phyloP scores from a whole-genome alignment of 225 moss, liverwort and hornwort genomes.

The Marchantia polymorpha region DNA sequence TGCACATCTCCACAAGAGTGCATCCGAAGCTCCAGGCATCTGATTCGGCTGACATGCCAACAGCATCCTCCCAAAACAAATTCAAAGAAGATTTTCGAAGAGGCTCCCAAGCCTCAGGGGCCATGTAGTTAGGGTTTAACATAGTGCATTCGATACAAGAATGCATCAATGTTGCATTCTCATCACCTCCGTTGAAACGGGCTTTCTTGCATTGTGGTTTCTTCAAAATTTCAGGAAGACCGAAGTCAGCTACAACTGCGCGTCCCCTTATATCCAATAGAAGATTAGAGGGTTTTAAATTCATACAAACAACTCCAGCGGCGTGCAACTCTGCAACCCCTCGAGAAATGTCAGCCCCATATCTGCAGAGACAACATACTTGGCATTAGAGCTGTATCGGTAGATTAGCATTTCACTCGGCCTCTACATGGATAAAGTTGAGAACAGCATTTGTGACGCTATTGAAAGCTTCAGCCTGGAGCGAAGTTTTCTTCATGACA shows the following conservation, averaged over 20 bases:
- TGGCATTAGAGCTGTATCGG: not conserved
- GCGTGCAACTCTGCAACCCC: conserved; percentile 55
- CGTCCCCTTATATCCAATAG: conserved; percentile 44
- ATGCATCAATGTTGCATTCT: conserved; percentile 31
- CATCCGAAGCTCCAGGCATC: conserved; percentile 60
- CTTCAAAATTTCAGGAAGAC: conserved; percentile 50
- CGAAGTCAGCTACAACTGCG: conserved; percentile 51
- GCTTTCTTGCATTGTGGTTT: conserved; percentile 51
- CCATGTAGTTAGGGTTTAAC: conserved; percentile 50
- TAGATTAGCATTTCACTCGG: not conserved
- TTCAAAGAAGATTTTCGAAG: conserved; percentile 49
- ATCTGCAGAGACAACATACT: conserved; percentile 28
- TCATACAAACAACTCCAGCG: conserved; percentile 56
- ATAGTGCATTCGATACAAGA: conserved; percentile 53
- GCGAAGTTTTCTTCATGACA: too few relatives aligned
- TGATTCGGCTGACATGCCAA: conserved; percentile 49
- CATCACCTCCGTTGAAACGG: conserved; percentile 35
- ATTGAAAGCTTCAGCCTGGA: not conserved
- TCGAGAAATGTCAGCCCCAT: conserved; percentile 51
- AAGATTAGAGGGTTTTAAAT: conserved; percentile 49
- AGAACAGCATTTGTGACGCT: not conserved
- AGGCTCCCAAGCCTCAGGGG: conserved; percentile 57
- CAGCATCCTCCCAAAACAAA: conserved; percentile 52
- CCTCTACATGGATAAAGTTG: not conserved
- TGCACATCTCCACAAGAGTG: conserved; percentile 56